phyloP scores from a whole-genome alignment of 2,329 filamentous ascomycete genomes.

The Biscogniauxia sp. region DNA sequence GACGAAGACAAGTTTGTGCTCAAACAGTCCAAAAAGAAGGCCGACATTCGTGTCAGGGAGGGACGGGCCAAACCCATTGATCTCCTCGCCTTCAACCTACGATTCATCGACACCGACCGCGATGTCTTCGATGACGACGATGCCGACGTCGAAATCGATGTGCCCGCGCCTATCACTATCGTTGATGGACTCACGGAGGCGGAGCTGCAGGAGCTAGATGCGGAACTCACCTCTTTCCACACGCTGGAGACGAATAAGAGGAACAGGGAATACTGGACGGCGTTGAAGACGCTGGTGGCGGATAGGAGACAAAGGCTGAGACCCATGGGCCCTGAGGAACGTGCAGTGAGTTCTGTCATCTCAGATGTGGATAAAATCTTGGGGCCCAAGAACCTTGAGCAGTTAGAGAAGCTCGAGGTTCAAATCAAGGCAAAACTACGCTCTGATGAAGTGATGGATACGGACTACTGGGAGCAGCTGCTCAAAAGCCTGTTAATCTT shows the following conservation, averaged over 20 bases:
- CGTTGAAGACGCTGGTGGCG: slow-evolving; percentile 78
- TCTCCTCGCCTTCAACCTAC: slow-evolving; percentile 85
- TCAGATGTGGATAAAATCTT: slow-evolving; percentile 87
- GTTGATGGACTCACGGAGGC: slow-evolving; percentile 68
- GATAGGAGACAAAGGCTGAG: slow-evolving; percentile 69
- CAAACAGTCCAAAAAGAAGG: slow-evolving; percentile 97
- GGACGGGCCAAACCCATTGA: slow-evolving; percentile 90
- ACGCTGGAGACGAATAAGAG: slow-evolving; percentile 73
- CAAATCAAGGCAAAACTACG: slow-evolving; percentile 85
- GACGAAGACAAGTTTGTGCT: slow-evolving; percentile 95
- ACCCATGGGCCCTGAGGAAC: slow-evolving; percentile 60
- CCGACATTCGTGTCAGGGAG: slow-evolving; percentile 88
- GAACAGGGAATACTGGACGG: slow-evolving; percentile 90
- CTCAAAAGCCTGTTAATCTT: slow-evolving; percentile 80
- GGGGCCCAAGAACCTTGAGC: slow-evolving; percentile 78
- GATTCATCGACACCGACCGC: slow-evolving; percentile 81
- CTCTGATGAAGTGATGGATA: slow-evolving; percentile 89
- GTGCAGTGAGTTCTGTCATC: slow-evolving; percentile 78
- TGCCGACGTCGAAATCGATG: slow-evolving; percentile 66
- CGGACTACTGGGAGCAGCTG: slow-evolving; percentile 96
- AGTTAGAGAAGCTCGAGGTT: slow-evolving; percentile 80
- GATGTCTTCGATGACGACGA: slow-evolving; percentile 86
- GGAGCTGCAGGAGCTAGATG: slow-evolving; percentile 73
- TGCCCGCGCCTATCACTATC: slow-evolving; percentile 78
- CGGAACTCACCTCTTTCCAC: slow-evolving; percentile 77